phyloP scores from a whole-genome alignment of 148 eudicot genomes.

The Cornus kousa region DNA sequence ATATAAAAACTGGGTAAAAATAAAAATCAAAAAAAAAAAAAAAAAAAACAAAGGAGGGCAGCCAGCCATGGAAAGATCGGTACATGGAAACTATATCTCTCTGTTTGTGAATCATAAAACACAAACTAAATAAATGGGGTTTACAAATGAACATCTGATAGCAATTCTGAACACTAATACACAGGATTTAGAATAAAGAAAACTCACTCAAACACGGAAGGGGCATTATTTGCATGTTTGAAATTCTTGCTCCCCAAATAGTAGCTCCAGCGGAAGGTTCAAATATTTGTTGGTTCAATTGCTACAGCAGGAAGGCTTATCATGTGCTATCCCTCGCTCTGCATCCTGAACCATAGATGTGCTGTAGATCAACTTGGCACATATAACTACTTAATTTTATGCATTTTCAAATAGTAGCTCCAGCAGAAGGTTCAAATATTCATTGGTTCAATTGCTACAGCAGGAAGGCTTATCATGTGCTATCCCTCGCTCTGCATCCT shows the following conservation, averaged over 20 bases:
- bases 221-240: neutral
- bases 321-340: neutral
- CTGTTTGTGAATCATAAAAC: neutral
- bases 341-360: conserved; percentile 3
- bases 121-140: neutral
- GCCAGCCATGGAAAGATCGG: neutral
- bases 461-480: neutral
- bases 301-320: neutral
- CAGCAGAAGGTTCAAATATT: conserved; percentile 7
- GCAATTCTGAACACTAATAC: neutral
- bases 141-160: neutral
- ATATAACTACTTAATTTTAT: too few species aligned
- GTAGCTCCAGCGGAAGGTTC: conserved; percentile 7
- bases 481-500: conserved; percentile 1
- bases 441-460: neutral
- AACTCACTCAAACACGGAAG: neutral
- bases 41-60: neutral
- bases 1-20: neutral
- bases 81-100: neutral
- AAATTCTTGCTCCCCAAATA: neutral
- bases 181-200: neutral
- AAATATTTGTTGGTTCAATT: neutral
- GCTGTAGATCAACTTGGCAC: neutral
- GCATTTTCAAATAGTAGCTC: neutral
- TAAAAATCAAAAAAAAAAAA: too few species aligned